Evolutionary conservation across 2,329 filamentous ascomycete species (phyloP).

Genomic region (Hortaea werneckii): DNA sequence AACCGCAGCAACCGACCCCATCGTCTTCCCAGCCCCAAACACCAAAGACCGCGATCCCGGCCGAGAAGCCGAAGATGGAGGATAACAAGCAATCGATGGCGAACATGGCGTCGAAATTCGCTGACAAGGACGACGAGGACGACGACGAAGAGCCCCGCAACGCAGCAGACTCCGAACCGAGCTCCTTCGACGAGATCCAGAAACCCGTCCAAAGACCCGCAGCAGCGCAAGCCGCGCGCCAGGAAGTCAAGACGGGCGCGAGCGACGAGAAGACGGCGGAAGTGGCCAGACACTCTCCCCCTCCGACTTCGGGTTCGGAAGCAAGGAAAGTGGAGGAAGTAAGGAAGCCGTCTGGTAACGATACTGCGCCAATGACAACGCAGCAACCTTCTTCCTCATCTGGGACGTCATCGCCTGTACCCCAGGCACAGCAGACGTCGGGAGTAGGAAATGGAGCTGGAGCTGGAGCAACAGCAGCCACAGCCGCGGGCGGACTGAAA

Average conservation of each 20-base stretch:
- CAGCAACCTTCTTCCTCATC: no score
- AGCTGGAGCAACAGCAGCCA: no score
- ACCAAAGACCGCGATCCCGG: constrained; percentile 16
- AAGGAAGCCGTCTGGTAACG: no score
- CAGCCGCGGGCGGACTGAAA: constrained; percentile 44
- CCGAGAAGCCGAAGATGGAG: constrained; percentile 56
- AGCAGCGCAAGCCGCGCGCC: constrained; percentile 10
- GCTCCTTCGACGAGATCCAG: constrained; percentile 77
- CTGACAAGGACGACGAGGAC: constrained; percentile 58
- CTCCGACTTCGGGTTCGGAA: neutral
- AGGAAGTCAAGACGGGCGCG: constrained; percentile 11
- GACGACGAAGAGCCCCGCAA: constrained; percentile 47
- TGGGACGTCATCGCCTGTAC: neutral
- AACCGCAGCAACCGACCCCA: constrained; percentile 14
- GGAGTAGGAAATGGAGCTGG: no score
- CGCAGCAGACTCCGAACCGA: constrained; percentile 43
- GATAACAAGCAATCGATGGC: constrained; percentile 84
- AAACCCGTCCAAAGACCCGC: constrained; percentile 59
- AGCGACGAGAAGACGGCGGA: constrained; percentile 8
- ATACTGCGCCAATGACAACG: no score
- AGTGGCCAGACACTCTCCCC: neutral
- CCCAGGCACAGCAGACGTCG: neutral
- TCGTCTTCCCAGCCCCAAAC: constrained; percentile 24
- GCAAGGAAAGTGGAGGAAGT: neutral
- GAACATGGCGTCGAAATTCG: constrained; percentile 74